Conservation (phyloP, 495 filamentous ascomycete species). For the Recurvomyces mirabilis region DNA sequence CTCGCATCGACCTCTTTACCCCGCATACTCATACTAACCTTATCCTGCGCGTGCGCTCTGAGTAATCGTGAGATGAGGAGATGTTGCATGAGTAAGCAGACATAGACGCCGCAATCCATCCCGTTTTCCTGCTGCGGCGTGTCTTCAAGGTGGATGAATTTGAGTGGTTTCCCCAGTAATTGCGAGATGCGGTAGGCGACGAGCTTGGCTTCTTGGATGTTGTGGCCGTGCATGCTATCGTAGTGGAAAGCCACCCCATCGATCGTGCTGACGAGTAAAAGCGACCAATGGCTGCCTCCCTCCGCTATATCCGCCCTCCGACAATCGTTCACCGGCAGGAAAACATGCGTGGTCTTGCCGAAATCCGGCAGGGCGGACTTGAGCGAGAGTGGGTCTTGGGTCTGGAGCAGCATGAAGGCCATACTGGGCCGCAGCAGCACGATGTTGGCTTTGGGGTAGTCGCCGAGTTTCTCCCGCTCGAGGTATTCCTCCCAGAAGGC, state of each 20-base stretch:
- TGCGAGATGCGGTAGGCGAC: constrained; percentile 50
- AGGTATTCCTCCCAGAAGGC: constrained; percentile 98
- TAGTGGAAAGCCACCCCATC: constrained; percentile 95
- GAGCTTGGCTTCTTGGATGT: constrained; percentile 57
- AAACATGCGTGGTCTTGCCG: constrained; percentile 75
- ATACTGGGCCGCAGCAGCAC: constrained; percentile 86
- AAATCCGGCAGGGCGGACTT: constrained; percentile 69
- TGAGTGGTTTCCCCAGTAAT: constrained; percentile 53
- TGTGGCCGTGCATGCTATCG: constrained; percentile 72
- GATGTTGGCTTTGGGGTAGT: constrained; percentile 70
- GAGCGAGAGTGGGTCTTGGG: constrained; percentile 63
- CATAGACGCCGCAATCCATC: constrained; percentile 90
- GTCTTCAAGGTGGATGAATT: constrained; percentile 68
- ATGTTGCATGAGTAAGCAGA: constrained; percentile 86
- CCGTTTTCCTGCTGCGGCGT: constrained; percentile 85
- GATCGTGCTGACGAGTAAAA: constrained; percentile 77
- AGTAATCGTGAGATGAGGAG: constrained; percentile 76
- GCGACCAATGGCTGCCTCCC: constrained; percentile 88
- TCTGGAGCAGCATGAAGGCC: constrained; percentile 85
- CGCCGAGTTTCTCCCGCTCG: constrained; percentile 71
- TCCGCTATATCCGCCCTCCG: constrained; percentile 63
- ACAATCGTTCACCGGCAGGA: constrained; percentile 91
- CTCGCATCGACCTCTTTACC: constrained; percentile 66
- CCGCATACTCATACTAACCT: constrained; percentile 87
- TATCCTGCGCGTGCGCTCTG: constrained; percentile 58